Conservation (phyloP, 2,329 filamentous ascomycete genomes). For the Cercospora citrullina region DNA sequence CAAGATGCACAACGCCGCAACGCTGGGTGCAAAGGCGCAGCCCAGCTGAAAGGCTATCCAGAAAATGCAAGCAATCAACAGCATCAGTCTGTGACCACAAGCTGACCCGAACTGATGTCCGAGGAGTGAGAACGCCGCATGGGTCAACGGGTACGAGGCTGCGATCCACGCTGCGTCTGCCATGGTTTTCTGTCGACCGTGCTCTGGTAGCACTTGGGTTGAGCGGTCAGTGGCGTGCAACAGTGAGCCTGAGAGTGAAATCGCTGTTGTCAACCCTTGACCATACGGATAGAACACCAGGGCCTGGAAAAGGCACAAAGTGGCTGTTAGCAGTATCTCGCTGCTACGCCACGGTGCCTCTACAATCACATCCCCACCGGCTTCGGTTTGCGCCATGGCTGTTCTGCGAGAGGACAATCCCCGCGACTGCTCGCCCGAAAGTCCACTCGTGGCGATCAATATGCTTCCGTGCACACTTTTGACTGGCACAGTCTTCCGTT, state of each 20-base stretch:
- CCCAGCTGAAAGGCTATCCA: conserved; percentile 15
- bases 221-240: not conserved
- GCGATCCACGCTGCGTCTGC: conserved; percentile 16
- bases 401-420: not conserved
- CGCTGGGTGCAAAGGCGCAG: conserved; percentile 4
- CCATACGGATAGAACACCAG: conserved; percentile 14
- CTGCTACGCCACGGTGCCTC: not conserved
- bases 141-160: conserved; percentile 19
- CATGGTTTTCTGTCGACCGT: not conserved
- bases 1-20: conserved; percentile 8
- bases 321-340: not conserved
- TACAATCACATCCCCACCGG: not conserved
- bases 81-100: conserved; percentile 20
- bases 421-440: not conserved
- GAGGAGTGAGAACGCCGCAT: conserved; percentile 16
- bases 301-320: conserved; percentile 3
- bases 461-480: conserved; percentile 12
- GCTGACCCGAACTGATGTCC: conserved; percentile 13
- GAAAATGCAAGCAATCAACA: conserved; percentile 14
- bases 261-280: not conserved
- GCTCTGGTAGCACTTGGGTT: not conserved
- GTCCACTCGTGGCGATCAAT: not conserved
- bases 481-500: not conserved
- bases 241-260: conserved; percentile 7
- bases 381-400: not conserved